Evolutionary conservation across 2,329 filamentous ascomycete species (phyloP).

Genomic region (Verticillium isaacii): DNA sequence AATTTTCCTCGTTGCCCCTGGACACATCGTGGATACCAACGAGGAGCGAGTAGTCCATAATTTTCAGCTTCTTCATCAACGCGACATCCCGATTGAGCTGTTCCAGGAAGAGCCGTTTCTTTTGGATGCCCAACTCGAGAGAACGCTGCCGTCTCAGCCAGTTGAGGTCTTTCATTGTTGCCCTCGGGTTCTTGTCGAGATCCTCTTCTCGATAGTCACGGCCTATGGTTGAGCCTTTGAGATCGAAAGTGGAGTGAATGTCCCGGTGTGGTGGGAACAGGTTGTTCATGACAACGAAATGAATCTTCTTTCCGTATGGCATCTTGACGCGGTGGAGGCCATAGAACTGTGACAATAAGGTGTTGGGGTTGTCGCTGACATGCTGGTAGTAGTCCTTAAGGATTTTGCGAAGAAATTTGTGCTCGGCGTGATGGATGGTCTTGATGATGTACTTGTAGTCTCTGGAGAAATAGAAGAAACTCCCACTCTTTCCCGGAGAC

Average conservation of each 20-base stretch:
- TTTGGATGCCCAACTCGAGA: constrained; percentile 82
- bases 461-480: constrained; percentile 98
- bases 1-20: constrained; percentile 90
- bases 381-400: constrained; percentile 91
- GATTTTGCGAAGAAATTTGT: constrained; percentile 80
- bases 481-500: constrained; percentile 95
- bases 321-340: constrained; percentile 97
- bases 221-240: constrained; percentile 94
- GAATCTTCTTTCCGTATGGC: constrained; percentile 95
- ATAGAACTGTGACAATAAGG: constrained; percentile 95
- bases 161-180: constrained; percentile 94
- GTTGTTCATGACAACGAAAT: constrained; percentile 99
- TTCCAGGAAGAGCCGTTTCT: constrained; percentile 82
- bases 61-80: constrained; percentile 80
- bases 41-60: constrained; percentile 98
- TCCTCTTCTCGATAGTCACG: constrained; percentile 88
- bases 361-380: constrained; percentile 90
- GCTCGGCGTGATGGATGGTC: constrained; percentile 94
- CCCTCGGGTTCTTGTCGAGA: constrained; percentile 80
- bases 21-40: constrained; percentile 89
- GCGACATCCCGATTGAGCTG: constrained; percentile 86
- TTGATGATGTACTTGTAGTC: constrained; percentile 99
- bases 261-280: constrained; percentile 95
- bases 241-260: constrained; percentile 93
- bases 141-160: constrained; percentile 85